Evolutionary conservation across 2,329 filamentous ascomycete species (phyloP).

Genomic region (Blastomyces emzantsi): DNA sequence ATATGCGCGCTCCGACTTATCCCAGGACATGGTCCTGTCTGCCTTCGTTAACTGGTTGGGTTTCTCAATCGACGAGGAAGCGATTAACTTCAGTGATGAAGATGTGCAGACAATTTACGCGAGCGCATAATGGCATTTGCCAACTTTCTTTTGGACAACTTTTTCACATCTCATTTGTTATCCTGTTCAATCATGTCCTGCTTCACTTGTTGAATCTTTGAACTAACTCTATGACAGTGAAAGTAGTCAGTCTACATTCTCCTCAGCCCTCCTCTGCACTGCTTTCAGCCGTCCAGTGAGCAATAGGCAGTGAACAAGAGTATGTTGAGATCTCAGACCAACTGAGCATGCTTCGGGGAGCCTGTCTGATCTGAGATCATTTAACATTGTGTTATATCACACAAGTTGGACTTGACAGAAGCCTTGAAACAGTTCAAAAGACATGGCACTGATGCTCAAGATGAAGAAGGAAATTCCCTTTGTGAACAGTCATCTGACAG

Average conservation of each 20-base stretch:
- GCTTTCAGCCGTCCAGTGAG: constrained; percentile 13
- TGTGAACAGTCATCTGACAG: constrained; percentile 8
- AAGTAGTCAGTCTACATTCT: constrained; percentile 13
- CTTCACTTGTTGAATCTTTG: constrained; percentile 6
- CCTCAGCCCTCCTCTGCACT: constrained; percentile 16
- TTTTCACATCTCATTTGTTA: constrained; percentile 15
- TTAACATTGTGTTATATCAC: constrained; percentile 18
- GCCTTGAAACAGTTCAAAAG: constrained; percentile 11
- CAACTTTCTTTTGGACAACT: constrained; percentile 16
- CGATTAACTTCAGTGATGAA: constrained; percentile 8
- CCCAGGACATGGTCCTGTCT: constrained; percentile 13
- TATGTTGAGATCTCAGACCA: constrained; percentile 13
- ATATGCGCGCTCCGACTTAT: constrained; percentile 17
- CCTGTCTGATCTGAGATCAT: constrained; percentile 16
- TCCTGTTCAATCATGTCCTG: neutral
- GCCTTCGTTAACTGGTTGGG: constrained; percentile 12
- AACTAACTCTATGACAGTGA: constrained; percentile 14
- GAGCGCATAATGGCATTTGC: constrained; percentile 13
- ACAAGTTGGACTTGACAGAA: constrained; percentile 16
- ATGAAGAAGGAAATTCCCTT: constrained; percentile 17
- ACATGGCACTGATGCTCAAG: constrained; percentile 13
- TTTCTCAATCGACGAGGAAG: constrained; percentile 7
- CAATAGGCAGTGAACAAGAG: constrained; percentile 5
- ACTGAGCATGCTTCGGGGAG: constrained; percentile 13
- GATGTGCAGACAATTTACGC: neutral